Conservation (phyloP, 441 rosid genomes). For the Pelargonium cotyledonis region DNA sequence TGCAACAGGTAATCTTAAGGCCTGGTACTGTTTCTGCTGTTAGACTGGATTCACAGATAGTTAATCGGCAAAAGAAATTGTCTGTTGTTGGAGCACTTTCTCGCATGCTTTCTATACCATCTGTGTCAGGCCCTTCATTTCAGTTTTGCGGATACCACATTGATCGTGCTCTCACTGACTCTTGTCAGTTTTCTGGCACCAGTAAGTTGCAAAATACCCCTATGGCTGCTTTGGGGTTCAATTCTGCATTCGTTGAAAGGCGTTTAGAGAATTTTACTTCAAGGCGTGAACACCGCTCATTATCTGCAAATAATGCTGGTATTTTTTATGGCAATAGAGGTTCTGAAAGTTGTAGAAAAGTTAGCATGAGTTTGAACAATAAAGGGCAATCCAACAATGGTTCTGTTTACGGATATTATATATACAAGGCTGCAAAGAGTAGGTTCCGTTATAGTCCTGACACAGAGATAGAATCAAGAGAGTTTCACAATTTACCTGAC, state of each 20-base stretch:
- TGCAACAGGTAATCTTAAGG: conserved; percentile 37
- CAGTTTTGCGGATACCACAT: conserved; percentile 81
- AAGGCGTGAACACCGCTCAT: conserved; percentile 23
- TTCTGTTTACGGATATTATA: conserved; percentile 41
- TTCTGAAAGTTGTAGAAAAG: conserved; percentile 31
- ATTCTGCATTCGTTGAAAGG: no score
- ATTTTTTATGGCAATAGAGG: conserved; percentile 29
- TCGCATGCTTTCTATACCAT: conserved; percentile 71
- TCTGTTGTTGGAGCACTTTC: conserved; percentile 79
- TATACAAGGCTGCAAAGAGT: conserved; percentile 45
- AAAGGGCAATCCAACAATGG: conserved; percentile 37
- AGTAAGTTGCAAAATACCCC: conserved; percentile 23
- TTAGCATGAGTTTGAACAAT: conserved; percentile 55
- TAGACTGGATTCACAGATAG: conserved; percentile 43
- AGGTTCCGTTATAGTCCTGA: conserved; percentile 34
- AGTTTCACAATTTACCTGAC: conserved; percentile 43
- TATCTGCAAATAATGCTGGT: conserved; percentile 23
- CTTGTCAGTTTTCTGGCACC: conserved; percentile 27
- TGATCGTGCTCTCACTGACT: conserved; percentile 45
- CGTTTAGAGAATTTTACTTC: conserved; percentile 38
- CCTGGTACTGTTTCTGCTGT: conserved; percentile 42
- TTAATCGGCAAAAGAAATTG: conserved; percentile 51
- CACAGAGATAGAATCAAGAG: conserved; percentile 41
- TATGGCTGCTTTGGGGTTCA: conserved; percentile 43
- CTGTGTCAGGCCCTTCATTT: conserved; percentile 82